Conservation (phyloP, 768 basidiomycete genomes). For the Gautieria morchelliformis region DNA sequence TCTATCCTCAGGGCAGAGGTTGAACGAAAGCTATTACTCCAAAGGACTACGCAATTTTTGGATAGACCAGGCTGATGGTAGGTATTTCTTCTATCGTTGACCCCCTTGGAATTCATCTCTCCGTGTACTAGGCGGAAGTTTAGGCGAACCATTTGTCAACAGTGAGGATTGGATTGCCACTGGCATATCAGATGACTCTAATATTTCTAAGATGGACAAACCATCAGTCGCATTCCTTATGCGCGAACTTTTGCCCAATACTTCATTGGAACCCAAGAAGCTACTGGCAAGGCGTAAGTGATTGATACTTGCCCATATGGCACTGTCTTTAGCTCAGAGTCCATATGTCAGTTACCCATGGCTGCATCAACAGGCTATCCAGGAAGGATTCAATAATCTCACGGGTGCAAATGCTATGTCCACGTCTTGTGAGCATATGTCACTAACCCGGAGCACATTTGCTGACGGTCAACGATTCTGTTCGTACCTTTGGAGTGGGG, state of each 20-base stretch:
- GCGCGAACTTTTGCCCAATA: constrained; percentile 27
- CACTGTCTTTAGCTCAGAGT: no score
- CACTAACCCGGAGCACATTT: constrained; percentile 27
- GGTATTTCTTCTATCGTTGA: background rate
- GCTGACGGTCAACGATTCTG: constrained; percentile 29
- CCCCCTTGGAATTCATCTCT: background rate
- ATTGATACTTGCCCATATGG: background rate
- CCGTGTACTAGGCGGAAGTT: constrained; percentile 20
- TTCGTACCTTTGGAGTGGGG: constrained; percentile 30
- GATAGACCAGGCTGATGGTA: constrained; percentile 31
- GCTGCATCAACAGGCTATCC: constrained; percentile 30
- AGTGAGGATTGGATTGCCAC: constrained; percentile 13
- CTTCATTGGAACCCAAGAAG: constrained; percentile 28
- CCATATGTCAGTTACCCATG: constrained; percentile 17
- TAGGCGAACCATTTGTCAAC: constrained; percentile 28
- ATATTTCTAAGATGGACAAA: constrained; percentile 20
- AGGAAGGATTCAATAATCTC: constrained; percentile 27
- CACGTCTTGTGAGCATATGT: constrained; percentile 25
- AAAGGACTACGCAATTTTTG: constrained; percentile 29
- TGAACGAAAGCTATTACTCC: constrained; percentile 29
- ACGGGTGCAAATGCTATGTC: constrained; percentile 14
- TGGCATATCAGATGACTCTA: background rate
- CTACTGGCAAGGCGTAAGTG: constrained; percentile 24
- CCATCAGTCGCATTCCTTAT: constrained; percentile 23
- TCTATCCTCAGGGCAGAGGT: constrained; percentile 19